phyloP scores from a whole-genome alignment of 495 filamentous ascomycete genomes.

The Penicillium cosmopolitanum region DNA sequence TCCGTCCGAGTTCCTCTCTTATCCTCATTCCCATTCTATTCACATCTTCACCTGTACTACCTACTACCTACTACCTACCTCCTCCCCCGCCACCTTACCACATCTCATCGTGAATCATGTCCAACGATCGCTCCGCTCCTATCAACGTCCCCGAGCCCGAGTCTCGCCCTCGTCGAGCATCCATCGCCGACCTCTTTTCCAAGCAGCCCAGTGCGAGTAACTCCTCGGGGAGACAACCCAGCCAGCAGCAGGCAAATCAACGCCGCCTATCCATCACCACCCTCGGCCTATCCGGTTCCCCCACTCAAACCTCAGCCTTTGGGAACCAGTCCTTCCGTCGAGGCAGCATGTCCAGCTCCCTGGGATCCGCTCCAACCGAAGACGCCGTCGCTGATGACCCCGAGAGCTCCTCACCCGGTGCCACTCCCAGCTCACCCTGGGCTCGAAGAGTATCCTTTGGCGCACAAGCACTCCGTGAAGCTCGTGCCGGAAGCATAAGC shows the following conservation, averaged over 20 bases:
- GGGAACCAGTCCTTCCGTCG: slow-evolving; percentile 56
- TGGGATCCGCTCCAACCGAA: slow-evolving; percentile 72
- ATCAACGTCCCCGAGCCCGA: slow-evolving; percentile 48
- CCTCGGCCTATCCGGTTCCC: slow-evolving; percentile 80
- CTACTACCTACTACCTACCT: neutral
- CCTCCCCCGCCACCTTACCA: neutral
- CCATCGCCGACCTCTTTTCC: slow-evolving; percentile 54
- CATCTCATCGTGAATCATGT: slow-evolving; percentile 38
- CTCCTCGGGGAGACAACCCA: neutral
- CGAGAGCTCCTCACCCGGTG: slow-evolving; percentile 52
- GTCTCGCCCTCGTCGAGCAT: slow-evolving; percentile 49
- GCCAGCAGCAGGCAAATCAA: slow-evolving; percentile 58
- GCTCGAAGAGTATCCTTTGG: slow-evolving; percentile 89
- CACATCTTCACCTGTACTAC: slow-evolving; percentile 1
- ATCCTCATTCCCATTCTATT: slow-evolving; percentile 14
- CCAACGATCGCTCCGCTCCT: slow-evolving; percentile 52
- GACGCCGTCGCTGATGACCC: slow-evolving; percentile 90
- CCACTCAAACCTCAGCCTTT: slow-evolving; percentile 62
- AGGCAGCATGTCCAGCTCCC: slow-evolving; percentile 72
- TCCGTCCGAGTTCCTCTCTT: slow-evolving; percentile 26
- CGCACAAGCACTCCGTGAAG: slow-evolving; percentile 78
- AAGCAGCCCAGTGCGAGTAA: slow-evolving; percentile 24
- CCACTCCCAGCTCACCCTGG: slow-evolving; percentile 72
- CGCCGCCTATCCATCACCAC: slow-evolving; percentile 89
- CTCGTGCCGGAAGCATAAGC: slow-evolving; percentile 53